These are phyloP conservation scores for Discostella pseudostelligera DNA, from an alignment of 108 stramenopile genomes.

Conservation along the genomic window DNA sequence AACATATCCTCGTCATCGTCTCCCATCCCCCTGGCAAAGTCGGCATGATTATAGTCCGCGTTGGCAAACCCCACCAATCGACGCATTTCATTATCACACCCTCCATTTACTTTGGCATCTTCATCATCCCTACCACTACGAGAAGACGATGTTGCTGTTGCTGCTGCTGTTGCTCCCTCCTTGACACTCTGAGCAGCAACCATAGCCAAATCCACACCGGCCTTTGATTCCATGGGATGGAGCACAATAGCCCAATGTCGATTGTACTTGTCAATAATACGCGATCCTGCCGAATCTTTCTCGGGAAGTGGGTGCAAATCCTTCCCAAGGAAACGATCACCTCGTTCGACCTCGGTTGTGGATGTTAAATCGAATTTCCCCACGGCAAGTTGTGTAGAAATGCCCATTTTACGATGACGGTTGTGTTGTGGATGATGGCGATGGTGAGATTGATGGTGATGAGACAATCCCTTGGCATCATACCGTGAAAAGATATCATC, in stretches of 20 bases:
- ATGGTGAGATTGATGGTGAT: conserved; percentile 24
- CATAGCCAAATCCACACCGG: conserved; percentile 60
- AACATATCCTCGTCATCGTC: conserved; percentile 50
- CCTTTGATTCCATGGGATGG: conserved; percentile 77
- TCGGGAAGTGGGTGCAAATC: conserved; percentile 72
- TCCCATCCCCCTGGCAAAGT: conserved; percentile 74
- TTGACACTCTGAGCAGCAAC: conserved; percentile 57
- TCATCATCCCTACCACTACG: conserved; percentile 55
- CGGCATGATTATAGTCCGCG: conserved; percentile 57
- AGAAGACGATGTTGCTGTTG: conserved; percentile 51
- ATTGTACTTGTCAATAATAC: conserved; percentile 85
- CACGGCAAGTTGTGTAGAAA: conserved; percentile 59
- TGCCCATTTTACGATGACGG: conserved; percentile 27
- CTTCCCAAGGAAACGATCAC: conserved; percentile 54
- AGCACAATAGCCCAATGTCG: conserved; percentile 88
- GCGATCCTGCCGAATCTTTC: conserved; percentile 60
- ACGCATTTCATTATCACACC: conserved; percentile 69
- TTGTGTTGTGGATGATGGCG: conserved; percentile 2
- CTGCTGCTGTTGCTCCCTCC: conserved; percentile 46
- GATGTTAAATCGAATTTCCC: conserved; percentile 88
- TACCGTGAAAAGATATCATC: conserved; percentile 84
- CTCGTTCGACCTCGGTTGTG: conserved; percentile 82
- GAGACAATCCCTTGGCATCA: conserved; percentile 51
- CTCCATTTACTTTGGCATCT: conserved; percentile 75
- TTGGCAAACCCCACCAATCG: conserved; percentile 76